Evolutionary conservation across 768 basidiomycete genomes (phyloP).

Genomic region (Mycena galericulata): DNA sequence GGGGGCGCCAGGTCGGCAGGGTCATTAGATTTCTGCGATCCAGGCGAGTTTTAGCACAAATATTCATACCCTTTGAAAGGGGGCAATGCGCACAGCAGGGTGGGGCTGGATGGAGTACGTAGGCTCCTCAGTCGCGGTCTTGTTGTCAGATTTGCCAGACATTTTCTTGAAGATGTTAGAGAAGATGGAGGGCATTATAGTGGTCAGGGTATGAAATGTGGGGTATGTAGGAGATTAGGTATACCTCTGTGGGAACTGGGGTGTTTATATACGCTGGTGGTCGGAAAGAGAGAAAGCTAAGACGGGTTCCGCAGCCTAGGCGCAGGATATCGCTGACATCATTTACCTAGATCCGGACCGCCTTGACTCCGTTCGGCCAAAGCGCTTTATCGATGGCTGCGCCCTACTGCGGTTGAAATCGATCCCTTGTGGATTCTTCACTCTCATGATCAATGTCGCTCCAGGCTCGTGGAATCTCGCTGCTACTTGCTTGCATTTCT

Average conservation of each 20-base stretch:
- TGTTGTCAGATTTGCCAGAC: slow-evolving; percentile 24
- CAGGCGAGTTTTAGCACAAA: background rate
- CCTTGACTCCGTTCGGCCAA: background rate
- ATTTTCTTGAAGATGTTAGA: slow-evolving; percentile 29
- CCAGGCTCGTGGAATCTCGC: too few relatives aligned
- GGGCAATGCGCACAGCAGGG: slow-evolving; percentile 61
- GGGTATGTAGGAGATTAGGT: background rate
- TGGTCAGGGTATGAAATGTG: background rate
- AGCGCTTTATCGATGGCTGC: background rate
- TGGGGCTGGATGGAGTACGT: slow-evolving; percentile 68
- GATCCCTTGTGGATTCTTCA: too few relatives aligned
- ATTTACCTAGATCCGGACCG: slow-evolving; percentile 6
- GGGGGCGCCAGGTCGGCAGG: slow-evolving; percentile 61
- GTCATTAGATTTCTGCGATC: slow-evolving; percentile 66
- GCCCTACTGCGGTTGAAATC: background rate
- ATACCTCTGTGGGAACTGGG: background rate
- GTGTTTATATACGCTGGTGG: slow-evolving; percentile 13
- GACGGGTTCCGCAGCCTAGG: background rate
- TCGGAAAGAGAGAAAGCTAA: background rate
- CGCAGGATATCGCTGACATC: slow-evolving; percentile 1
- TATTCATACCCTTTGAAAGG: background rate
- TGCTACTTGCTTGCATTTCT: too few relatives aligned
- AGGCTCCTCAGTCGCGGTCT: slow-evolving; percentile 46
- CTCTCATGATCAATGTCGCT: too few relatives aligned
- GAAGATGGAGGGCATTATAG: slow-evolving; percentile 30